phyloP scores from a whole-genome alignment of 108 stramenopile genomes.

The Nitzschia palea region DNA sequence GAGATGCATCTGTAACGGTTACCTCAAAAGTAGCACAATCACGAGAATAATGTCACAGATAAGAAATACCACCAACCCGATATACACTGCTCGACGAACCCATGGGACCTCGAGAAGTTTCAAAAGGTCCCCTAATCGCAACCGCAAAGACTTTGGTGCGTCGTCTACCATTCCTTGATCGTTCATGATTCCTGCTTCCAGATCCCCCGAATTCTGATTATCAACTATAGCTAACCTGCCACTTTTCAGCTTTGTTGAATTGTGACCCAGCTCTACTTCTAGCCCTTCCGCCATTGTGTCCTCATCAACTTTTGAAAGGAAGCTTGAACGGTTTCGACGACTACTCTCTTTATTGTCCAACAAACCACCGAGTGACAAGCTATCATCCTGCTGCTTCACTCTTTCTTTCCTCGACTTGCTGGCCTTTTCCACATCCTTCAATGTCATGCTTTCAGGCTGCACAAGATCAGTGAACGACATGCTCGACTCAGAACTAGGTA shows the following conservation, averaged over 20 bases:
- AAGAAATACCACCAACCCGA: constrained; percentile 1
- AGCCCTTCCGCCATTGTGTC: too few relatives aligned
- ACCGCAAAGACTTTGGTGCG: too few relatives aligned
- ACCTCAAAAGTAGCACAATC: background rate
- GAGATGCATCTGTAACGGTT: background rate
- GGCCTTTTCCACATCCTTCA: background rate
- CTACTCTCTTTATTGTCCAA: background rate
- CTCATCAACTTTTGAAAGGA: background rate
- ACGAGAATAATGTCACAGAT: constrained; percentile 5
- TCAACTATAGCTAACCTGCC: too few relatives aligned
- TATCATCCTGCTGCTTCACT: background rate
- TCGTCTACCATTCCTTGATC: too few relatives aligned
- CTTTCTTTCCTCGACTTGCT: background rate
- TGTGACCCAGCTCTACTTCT: too few relatives aligned
- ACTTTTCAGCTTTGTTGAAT: too few relatives aligned
- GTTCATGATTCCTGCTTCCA: too few relatives aligned
- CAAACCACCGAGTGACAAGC: constrained; percentile 6
- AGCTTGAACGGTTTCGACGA: too few relatives aligned
- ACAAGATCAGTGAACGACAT: constrained; percentile 12
- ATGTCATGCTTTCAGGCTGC: constrained; percentile 9
- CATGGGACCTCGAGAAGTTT: background rate
- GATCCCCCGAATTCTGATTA: too few relatives aligned
- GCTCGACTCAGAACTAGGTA: constrained; percentile 11
- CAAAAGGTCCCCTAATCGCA: too few relatives aligned
- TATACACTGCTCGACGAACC: background rate